These are phyloP conservation scores for Torulaspora microellipsoides DNA, from an alignment of 805 yeast genomes.

Conservation along the genomic window DNA sequence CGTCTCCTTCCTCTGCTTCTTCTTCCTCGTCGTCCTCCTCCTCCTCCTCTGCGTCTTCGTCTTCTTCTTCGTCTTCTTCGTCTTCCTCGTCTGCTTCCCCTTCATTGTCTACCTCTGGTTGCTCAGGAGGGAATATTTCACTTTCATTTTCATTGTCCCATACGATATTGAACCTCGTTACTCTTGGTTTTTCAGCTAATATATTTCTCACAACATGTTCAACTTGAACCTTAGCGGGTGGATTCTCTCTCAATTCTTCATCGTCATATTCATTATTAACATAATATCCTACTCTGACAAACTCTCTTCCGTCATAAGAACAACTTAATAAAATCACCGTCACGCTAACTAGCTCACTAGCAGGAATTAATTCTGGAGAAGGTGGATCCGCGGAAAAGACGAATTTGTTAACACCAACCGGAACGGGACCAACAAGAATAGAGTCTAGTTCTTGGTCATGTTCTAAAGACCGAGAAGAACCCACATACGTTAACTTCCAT, in stretches of 20 bases:
- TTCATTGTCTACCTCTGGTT: conserved; percentile 56
- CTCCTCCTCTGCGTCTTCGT: conserved; percentile 42
- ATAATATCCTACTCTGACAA: conserved; percentile 95
- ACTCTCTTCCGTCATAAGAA: conserved; percentile 88
- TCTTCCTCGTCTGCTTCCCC: conserved; percentile 65
- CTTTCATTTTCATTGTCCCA: conserved; percentile 80
- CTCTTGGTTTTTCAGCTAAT: conserved; percentile 95
- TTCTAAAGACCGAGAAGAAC: conserved; percentile 88
- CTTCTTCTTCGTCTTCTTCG: conserved; percentile 53
- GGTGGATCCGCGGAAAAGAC: conserved; percentile 96
- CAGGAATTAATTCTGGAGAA: conserved; percentile 91
- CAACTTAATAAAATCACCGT: conserved; percentile 92
- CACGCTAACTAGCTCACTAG: conserved; percentile 89
- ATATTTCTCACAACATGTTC: conserved; percentile 92
- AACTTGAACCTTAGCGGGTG: conserved; percentile 89
- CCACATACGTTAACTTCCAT: conserved; percentile 97
- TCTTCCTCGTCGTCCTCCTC: conserved; percentile 47
- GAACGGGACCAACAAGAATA: conserved; percentile 96
- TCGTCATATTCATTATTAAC: conserved; percentile 95
- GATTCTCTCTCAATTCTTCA: conserved; percentile 89
- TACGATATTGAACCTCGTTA: conserved; percentile 91
- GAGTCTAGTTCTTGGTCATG: conserved; percentile 98
- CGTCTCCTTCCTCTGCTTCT: conserved; percentile 41
- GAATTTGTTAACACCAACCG: conserved; percentile 93
- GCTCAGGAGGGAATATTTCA: conserved; percentile 77